Base-by-base conservation (phyloP, 2,329 filamentous ascomycete genomes). In the Colletotrichum magnum region DNA sequence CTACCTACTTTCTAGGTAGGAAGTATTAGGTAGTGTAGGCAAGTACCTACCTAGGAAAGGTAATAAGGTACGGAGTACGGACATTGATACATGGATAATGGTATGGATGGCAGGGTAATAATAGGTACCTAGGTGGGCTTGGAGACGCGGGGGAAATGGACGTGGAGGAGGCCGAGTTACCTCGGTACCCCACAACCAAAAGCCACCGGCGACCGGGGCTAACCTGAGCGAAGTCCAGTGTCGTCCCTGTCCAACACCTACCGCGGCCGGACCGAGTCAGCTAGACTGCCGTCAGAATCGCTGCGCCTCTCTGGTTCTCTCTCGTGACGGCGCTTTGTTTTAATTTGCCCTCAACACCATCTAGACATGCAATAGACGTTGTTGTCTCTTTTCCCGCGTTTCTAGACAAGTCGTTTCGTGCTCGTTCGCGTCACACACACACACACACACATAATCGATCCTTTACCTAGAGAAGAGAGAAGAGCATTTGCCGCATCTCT, bases 151-250 rank as follows among this genome's bases (percentile, higher is more conserved):
- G 67, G 67, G 67, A 69, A 39, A 39, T 39, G 67, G 67, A 69
- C 26, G 28, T 39, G 32, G 67, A 48, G 67, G 62, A 69, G 67
- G 62, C 67, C 67, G 67, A 69, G 67, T 69, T 69, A 67, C 67
- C 67, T 66, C 62, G 67, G 67, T 48, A 61, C 51, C 52, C 56
- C 61, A 47, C 62, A 51, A 13, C n/a, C 18, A 18, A 47, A n/a
- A 45, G 54, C 50, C 39, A 51, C 51, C 50, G 62, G 39, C 56
- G 62, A 52, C 45, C 59, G 53, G 59, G 65, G 65, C 60, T 64
- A 36, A 36, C 32, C 32, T 36, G 7, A 36, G 32, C 32, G 32
- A 7, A 36, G 32, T 36, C 32, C 32, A 36, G 32, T 36, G 59
- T 63, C 21, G 32, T 56, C 36, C n/a, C 51, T 50, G 50, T 52